Evolutionary conservation across 306 rosid genomes (phyloP).

Genomic region (Comarum palustre): DNA sequence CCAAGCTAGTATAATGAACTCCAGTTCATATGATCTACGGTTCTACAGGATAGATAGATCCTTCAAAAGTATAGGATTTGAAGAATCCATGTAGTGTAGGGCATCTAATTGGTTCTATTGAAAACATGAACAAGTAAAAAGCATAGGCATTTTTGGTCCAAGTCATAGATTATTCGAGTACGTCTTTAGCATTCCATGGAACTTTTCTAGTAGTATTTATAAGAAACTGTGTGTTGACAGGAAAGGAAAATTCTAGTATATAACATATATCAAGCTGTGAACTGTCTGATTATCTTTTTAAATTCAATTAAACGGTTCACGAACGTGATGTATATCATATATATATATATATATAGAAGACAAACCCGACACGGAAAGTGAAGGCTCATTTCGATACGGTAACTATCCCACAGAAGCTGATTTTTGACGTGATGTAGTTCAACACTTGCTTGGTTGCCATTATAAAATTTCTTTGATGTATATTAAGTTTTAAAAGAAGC

Average conservation of each 20-base stretch:
- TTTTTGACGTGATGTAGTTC: slow-evolving; percentile 62
- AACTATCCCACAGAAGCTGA: slow-evolving; percentile 78
- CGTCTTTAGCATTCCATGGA: background rate
- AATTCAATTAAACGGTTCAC: too few species aligned
- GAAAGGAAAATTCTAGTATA: too few species aligned
- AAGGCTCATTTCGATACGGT: slow-evolving; percentile 77
- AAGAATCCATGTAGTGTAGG: too few species aligned
- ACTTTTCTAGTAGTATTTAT: background rate
- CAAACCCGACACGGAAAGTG: too few species aligned
- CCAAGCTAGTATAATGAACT: too few species aligned
- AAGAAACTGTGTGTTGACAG: slow-evolving; percentile 36
- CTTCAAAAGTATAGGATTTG: background rate
- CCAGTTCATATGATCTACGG: too few species aligned
- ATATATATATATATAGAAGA: too few species aligned
- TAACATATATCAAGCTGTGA: too few species aligned
- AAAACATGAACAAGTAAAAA: background rate
- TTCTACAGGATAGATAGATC: background rate
- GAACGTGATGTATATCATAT: too few species aligned
- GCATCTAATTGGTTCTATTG: too few species aligned
- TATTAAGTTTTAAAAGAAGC: background rate
- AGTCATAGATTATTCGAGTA: background rate
- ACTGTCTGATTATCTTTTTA: too few species aligned
- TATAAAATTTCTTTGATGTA: background rate
- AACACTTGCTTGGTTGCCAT: slow-evolving; percentile 52
- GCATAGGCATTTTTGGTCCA: background rate